Evolutionary conservation across 139 green algal genomes (phyloP).

Genomic region (Coccomyxa sp.): DNA sequence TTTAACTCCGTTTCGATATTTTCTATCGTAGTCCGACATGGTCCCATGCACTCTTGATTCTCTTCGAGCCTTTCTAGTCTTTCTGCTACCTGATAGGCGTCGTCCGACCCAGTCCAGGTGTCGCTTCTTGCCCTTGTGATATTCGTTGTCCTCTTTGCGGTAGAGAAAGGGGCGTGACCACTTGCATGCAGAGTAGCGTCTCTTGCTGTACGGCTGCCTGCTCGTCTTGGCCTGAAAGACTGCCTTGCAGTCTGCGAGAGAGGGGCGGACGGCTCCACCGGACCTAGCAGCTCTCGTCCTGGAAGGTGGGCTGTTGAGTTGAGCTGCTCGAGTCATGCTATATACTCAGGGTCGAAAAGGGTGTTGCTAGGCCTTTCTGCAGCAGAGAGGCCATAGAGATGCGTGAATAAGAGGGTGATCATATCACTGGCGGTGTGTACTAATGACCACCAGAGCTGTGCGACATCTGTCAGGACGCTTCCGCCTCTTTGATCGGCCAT

Average conservation of each 20-base stretch:
- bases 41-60: conserved; percentile 2
- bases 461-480: not conserved
- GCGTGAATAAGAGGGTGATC: not conserved
- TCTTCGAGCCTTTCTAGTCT: not conserved
- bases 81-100: conserved; percentile 1
- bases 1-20: conserved; percentile 3
- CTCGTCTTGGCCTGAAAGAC: conserved; percentile 1
- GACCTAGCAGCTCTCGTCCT: not conserved
- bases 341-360: not conserved
- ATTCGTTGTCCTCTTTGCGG: conserved; percentile 2
- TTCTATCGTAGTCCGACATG: not conserved
- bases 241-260: conserved; percentile 1
- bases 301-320: not conserved
- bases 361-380: too few species aligned
- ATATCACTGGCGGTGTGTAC: conserved; percentile 2
- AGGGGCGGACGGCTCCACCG: not conserved
- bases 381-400: not conserved
- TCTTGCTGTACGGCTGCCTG: not conserved
- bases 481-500: conserved; percentile 1
- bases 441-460: not conserved
- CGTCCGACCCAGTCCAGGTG: not conserved
- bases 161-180: conserved; percentile 1
- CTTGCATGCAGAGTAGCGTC: not conserved
- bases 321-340: not conserved
- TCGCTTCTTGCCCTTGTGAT: conserved; percentile 2